Evolutionary conservation across 257 asterid species (phyloP).

Genomic region (Ehretia macrophylla): DNA sequence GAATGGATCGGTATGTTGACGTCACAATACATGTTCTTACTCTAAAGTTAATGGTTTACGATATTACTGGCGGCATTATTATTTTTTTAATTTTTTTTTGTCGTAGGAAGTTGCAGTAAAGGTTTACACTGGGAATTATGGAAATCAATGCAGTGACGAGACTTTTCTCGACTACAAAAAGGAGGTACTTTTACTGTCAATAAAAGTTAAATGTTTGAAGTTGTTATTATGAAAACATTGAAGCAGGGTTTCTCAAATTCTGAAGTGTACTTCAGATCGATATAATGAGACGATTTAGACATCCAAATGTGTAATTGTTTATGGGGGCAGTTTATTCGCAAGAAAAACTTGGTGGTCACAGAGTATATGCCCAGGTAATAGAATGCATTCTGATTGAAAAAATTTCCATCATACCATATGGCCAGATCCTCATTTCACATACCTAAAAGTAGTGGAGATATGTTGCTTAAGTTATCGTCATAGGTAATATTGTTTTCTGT

Average conservation of each 20-base stretch:
- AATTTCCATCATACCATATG: background rate
- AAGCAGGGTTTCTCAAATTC: background rate
- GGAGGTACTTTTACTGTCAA: slow-evolving; percentile 42
- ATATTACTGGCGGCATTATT: slow-evolving; percentile 2
- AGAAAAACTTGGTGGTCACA: slow-evolving; percentile 65
- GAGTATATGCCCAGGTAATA: slow-evolving; percentile 59
- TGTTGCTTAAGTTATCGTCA: background rate
- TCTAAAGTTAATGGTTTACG: background rate
- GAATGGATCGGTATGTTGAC: slow-evolving; percentile 59
- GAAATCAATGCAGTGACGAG: slow-evolving; percentile 41
- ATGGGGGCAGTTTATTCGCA: slow-evolving; percentile 68
- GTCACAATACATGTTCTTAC: slow-evolving; percentile 7
- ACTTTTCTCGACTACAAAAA: slow-evolving; percentile 48
- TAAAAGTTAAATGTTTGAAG: background rate
- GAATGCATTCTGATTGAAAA: background rate
- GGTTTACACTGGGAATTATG: slow-evolving; percentile 55
- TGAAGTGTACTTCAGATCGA: slow-evolving; percentile 38
- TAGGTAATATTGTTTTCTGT: slow-evolving; percentile 8
- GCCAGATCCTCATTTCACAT: background rate
- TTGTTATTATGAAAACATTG: background rate
- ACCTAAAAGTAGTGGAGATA: background rate
- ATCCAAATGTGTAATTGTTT: slow-evolving; percentile 71
- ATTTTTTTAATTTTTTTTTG: slow-evolving; percentile 5
- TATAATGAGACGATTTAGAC: slow-evolving; percentile 69
- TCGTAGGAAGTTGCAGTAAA: slow-evolving; percentile 77